These are phyloP conservation scores for Fonsecaea erecta DNA, from an alignment of 2,329 filamentous ascomycete genomes.

Conservation along the genomic window DNA sequence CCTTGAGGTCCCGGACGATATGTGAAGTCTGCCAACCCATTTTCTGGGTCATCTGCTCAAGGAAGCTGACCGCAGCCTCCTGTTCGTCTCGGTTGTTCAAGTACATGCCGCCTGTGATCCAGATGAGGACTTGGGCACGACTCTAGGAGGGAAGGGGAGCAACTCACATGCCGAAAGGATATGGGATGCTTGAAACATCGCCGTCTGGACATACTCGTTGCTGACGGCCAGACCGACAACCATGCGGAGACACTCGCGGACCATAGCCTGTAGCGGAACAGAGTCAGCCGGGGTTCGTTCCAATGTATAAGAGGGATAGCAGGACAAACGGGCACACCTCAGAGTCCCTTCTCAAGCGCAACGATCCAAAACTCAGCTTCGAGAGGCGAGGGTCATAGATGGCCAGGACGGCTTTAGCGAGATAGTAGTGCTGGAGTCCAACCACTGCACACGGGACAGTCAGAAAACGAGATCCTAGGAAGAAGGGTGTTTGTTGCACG, in stretches of 20 bases:
- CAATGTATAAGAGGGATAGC: no score
- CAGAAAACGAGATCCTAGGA: not conserved
- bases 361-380: conserved; percentile 30
- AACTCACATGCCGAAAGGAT: conserved; percentile 26
- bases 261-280: not conserved
- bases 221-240: conserved; percentile 25
- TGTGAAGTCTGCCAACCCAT: conserved; percentile 29
- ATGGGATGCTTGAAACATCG: conserved; percentile 31
- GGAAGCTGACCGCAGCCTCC: conserved; percentile 24
- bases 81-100: conserved; percentile 23
- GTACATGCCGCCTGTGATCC: conserved; percentile 24
- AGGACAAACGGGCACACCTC: conserved; percentile 8
- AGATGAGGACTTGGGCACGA: not conserved
- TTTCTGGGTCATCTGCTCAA: conserved; percentile 16
- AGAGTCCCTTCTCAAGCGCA: conserved; percentile 21
- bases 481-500: not conserved
- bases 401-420: conserved; percentile 49
- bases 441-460: conserved; percentile 12
- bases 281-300: not conserved
- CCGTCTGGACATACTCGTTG: conserved; percentile 24
- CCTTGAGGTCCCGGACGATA: conserved; percentile 21
- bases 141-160: not conserved
- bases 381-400: conserved; percentile 51
- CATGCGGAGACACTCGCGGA: conserved; percentile 17
- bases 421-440: conserved; percentile 50